Evolutionary conservation across 345 rosid genomes (phyloP).

Genomic region (Camelina sativa): DNA sequence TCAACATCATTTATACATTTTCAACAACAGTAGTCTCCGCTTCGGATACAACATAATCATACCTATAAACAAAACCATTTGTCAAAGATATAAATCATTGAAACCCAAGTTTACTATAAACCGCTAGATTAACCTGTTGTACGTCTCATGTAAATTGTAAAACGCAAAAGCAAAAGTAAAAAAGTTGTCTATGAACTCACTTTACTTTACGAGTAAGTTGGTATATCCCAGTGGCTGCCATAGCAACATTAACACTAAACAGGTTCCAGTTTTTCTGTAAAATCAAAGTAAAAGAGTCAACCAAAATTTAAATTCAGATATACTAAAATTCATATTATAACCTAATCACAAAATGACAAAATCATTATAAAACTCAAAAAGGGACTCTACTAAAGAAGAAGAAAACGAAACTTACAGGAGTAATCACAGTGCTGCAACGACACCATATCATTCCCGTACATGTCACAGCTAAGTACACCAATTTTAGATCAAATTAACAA

Average conservation of each 20-base stretch:
- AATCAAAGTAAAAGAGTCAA: neutral
- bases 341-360: neutral
- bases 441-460: slow-evolving; percentile 75
- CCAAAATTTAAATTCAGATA: neutral
- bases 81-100: too few species aligned
- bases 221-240: slow-evolving; percentile 85
- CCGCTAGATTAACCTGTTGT: too few species aligned
- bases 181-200: slow-evolving; percentile 48
- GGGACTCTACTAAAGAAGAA: neutral
- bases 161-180: neutral
- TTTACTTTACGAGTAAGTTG: slow-evolving; percentile 79
- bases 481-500: neutral
- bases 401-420: slow-evolving; percentile 61
- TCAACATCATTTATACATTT: too few species aligned
- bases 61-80: slow-evolving; percentile 47
- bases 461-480: slow-evolving; percentile 59
- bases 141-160: too few species aligned
- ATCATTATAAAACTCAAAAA: neutral
- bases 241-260: slow-evolving; percentile 77
- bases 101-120: too few species aligned
- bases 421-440: slow-evolving; percentile 81
- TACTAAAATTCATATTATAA: too few species aligned
- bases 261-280: slow-evolving; percentile 92
- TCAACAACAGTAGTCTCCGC: slow-evolving; percentile 48
- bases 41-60: slow-evolving; percentile 60